Conservation (phyloP, 805 yeast genomes). For the Grigorovia humatica region DNA sequence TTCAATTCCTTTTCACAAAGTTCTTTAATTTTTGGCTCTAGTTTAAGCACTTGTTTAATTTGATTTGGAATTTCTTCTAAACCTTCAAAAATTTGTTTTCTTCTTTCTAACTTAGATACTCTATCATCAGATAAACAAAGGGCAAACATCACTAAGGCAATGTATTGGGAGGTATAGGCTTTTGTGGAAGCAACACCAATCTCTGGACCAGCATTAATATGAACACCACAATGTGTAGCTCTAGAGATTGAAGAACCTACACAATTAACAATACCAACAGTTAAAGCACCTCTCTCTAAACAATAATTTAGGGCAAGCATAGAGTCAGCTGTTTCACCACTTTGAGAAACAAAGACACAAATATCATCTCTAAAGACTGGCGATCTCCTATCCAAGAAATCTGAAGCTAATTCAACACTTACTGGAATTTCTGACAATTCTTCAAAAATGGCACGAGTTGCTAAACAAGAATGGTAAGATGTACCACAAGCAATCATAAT, state of each 20-base stretch:
- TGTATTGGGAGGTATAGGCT: slow-evolving; percentile 96
- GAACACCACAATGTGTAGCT: slow-evolving; percentile 98
- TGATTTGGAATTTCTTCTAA: slow-evolving; percentile 76
- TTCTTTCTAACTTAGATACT: slow-evolving; percentile 64
- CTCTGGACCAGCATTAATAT: slow-evolving; percentile 98
- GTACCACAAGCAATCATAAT: slow-evolving; percentile 99
- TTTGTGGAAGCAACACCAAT: slow-evolving; percentile 99
- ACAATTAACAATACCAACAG: slow-evolving; percentile 94
- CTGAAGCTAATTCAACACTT: slow-evolving; percentile 85
- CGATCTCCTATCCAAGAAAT: slow-evolving; percentile 84
- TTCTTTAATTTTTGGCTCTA: slow-evolving; percentile 63
- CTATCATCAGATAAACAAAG: slow-evolving; percentile 89
- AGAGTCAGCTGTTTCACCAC: slow-evolving; percentile 98
- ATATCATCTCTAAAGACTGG: slow-evolving; percentile 99
- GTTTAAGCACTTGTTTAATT: slow-evolving; percentile 62
- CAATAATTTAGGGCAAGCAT: slow-evolving; percentile 92
- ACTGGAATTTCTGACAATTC: slow-evolving; percentile 94
- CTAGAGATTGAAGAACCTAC: slow-evolving; percentile 97
- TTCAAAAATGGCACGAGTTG: slow-evolving; percentile 92
- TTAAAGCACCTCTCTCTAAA: slow-evolving; percentile 91
- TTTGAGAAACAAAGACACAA: slow-evolving; percentile 93
- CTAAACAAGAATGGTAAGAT: slow-evolving; percentile 95
- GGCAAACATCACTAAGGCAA: slow-evolving; percentile 95
- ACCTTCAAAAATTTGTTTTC: slow-evolving; percentile 77
- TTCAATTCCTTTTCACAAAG: slow-evolving; percentile 66